Conservation (phyloP, 257 asterid genomes). For the Catharanthus roseus region DNA sequence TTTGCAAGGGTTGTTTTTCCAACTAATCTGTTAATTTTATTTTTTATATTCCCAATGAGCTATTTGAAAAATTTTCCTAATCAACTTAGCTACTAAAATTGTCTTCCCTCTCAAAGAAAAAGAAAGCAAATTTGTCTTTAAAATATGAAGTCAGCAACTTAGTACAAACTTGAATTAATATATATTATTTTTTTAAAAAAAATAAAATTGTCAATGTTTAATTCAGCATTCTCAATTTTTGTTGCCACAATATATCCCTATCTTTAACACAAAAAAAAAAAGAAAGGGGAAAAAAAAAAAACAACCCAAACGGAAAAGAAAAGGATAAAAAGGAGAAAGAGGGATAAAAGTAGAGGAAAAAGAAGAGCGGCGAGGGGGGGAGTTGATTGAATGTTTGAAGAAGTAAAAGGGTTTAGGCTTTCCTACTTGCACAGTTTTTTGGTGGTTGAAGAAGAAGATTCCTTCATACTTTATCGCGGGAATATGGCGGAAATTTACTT, state of each 20-base stretch:
- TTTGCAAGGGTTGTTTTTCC: not conserved
- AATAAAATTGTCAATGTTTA: no score
- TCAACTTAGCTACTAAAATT: not conserved
- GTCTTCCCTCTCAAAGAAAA: no score
- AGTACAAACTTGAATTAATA: no score
- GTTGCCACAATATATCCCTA: no score
- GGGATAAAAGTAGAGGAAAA: not conserved
- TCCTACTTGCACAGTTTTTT: no score
- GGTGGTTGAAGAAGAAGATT: not conserved
- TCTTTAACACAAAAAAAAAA: no score
- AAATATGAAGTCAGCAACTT: no score
- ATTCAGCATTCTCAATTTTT: no score
- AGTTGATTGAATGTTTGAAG: not conserved
- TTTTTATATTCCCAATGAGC: not conserved
- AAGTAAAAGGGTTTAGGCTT: not conserved
- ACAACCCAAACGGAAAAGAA: not conserved
- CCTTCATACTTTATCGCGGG: conserved; percentile 20
- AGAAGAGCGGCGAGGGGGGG: no score
- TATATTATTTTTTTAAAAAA: no score
- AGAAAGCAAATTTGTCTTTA: no score
- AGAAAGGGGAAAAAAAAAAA: no score
- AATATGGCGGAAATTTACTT: conserved; percentile 70
- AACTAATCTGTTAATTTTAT: not conserved
- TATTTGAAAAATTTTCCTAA: not conserved
- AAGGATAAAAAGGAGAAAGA: not conserved